Conservation (phyloP, 78 protist species). For the Pelomyxa schiedti region DNA sequence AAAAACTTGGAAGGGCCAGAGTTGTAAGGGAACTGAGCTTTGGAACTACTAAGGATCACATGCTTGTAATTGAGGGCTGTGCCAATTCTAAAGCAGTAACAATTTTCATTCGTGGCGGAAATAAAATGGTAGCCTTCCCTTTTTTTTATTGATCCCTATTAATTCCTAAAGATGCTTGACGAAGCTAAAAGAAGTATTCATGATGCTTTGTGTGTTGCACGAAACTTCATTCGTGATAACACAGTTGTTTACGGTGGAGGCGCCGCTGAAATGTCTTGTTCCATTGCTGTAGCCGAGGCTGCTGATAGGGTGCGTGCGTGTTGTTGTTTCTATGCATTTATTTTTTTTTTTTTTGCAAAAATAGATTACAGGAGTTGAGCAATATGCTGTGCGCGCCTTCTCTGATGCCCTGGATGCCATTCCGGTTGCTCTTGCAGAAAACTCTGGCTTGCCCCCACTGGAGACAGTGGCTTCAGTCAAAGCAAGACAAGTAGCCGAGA, state of each 20-base stretch:
- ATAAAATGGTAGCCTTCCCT: slow-evolving; percentile 77
- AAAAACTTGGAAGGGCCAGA: slow-evolving; percentile 95
- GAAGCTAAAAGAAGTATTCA: slow-evolving; percentile 98
- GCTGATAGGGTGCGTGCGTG: slow-evolving; percentile 73
- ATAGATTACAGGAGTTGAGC: slow-evolving; percentile 72
- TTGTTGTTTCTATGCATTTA: background rate
- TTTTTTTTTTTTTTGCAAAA: background rate
- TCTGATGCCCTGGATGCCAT: slow-evolving; percentile 96
- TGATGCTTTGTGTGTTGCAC: slow-evolving; percentile 97
- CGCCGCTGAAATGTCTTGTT: slow-evolving; percentile 88
- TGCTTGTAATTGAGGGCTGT: slow-evolving; percentile 95
- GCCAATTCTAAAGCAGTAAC: slow-evolving; percentile 95
- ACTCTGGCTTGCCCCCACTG: slow-evolving; percentile 89
- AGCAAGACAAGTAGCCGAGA: slow-evolving; percentile 65
- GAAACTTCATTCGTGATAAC: slow-evolving; percentile 96
- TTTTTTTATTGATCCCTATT: background rate
- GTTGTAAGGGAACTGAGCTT: slow-evolving; percentile 83
- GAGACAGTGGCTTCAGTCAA: slow-evolving; percentile 78
- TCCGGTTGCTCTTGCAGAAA: slow-evolving; percentile 98
- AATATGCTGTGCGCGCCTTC: slow-evolving; percentile 95
- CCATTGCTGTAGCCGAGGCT: slow-evolving; percentile 65
- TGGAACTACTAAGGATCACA: slow-evolving; percentile 95
- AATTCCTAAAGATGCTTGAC: slow-evolving; percentile 65
- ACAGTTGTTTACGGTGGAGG: slow-evolving; percentile 97
- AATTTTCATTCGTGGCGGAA: slow-evolving; percentile 96